Conservation (phyloP, 2,329 filamentous ascomycete species). For the Curvularia sp. region DNA sequence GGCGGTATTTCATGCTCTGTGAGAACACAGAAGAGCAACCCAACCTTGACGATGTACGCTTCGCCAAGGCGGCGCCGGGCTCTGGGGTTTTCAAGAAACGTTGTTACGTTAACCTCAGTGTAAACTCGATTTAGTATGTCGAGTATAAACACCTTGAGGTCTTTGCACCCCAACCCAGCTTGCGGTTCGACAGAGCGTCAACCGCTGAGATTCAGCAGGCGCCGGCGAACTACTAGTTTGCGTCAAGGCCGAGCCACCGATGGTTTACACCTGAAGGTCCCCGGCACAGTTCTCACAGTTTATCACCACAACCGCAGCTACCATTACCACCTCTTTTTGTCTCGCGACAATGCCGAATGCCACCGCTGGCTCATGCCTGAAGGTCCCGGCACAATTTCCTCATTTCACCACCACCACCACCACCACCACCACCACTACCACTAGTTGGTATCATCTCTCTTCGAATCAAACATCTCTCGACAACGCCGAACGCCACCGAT, state of each 20-base stretch:
- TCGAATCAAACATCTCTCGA: background rate
- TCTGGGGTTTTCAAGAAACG: constrained; percentile 25
- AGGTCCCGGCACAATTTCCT: too few species aligned
- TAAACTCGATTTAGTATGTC: constrained; percentile 16
- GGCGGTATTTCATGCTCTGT: constrained; percentile 20
- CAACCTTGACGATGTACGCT: background rate
- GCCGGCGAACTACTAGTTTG: background rate
- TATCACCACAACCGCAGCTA: too few species aligned
- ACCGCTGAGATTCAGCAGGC: constrained; percentile 16
- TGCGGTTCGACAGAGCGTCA: constrained; percentile 20
- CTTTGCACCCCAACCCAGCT: constrained; percentile 8
- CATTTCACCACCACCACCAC: too few species aligned
- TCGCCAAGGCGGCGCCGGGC: constrained; percentile 14
- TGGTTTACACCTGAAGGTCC: too few species aligned
- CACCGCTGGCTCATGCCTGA: too few species aligned
- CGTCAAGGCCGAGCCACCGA: too few species aligned
- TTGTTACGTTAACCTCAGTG: constrained; percentile 30
- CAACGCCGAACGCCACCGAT: constrained; percentile 14
- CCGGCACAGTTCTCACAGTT: too few species aligned
- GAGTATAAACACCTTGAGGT: constrained; percentile 26
- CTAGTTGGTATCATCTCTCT: too few species aligned
- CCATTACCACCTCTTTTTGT: too few species aligned
- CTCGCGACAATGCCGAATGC: too few species aligned
- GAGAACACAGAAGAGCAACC: constrained; percentile 11
- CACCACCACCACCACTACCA: too few species aligned